phyloP scores from a whole-genome alignment of 2,329 filamentous ascomycete species.

The Chaetomium globosum region DNA sequence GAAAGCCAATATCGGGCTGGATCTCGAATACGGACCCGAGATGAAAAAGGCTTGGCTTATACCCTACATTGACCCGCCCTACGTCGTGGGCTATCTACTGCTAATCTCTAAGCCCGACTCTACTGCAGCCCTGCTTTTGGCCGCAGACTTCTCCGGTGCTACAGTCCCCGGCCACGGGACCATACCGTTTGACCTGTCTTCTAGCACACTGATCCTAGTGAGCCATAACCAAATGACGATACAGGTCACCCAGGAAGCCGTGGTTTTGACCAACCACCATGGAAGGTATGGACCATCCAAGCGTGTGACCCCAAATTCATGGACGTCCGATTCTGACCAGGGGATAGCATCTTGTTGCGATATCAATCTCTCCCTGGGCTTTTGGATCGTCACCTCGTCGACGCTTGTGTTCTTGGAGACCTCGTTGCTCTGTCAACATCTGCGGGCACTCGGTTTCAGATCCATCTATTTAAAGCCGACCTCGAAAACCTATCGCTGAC shows the following conservation, averaged over 20 bases:
- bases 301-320: background rate
- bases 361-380: conserved; percentile 25
- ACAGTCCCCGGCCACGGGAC: conserved; percentile 47
- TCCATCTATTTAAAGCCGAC: conserved; percentile 48
- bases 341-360: conserved; percentile 23
- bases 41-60: conserved; percentile 60
- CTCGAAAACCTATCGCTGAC: conserved; percentile 37
- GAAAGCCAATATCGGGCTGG: conserved; percentile 66
- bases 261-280: conserved; percentile 49
- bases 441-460: conserved; percentile 41
- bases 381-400: conserved; percentile 40
- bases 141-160: conserved; percentile 51
- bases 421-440: conserved; percentile 50
- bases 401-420: conserved; percentile 48
- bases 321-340: conserved; percentile 10
- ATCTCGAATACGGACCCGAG: conserved; percentile 54
- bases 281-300: conserved; percentile 25
- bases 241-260: conserved; percentile 57
- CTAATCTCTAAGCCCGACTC: conserved; percentile 55
- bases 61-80: conserved; percentile 37
- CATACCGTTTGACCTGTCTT: conserved; percentile 55
- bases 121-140: conserved; percentile 53
- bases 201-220: conserved; percentile 54
- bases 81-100: conserved; percentile 41
- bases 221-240: conserved; percentile 47